These are phyloP conservation scores for Eutrema japonicum DNA, from an alignment of 345 rosid species.

Conservation along the genomic window DNA sequence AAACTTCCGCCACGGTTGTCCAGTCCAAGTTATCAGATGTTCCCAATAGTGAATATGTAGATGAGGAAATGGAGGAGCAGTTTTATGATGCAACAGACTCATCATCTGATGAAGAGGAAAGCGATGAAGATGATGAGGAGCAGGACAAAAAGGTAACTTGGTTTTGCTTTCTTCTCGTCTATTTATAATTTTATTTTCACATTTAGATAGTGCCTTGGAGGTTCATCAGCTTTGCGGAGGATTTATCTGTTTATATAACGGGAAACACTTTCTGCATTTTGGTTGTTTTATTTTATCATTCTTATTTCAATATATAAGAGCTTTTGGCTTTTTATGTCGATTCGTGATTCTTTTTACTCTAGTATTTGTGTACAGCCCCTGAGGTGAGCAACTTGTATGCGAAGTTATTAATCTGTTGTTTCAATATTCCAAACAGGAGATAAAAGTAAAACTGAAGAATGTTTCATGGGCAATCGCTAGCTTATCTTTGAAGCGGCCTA, in stretches of 20 bases:
- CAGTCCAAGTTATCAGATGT: conserved; percentile 60
- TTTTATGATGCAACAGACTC: conserved; percentile 93
- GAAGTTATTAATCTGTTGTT: conserved; percentile 31
- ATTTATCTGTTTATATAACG: too few relatives aligned
- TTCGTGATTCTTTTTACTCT: too few relatives aligned
- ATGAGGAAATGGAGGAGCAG: conserved; percentile 68
- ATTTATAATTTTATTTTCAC: neutral
- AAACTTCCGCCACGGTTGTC: conserved; percentile 56
- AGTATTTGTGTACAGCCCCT: conserved; percentile 28
- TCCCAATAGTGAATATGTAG: conserved; percentile 62
- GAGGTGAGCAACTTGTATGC: conserved; percentile 27
- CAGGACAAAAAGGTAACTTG: conserved; percentile 52
- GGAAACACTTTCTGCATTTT: too few relatives aligned
- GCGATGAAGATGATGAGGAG: conserved; percentile 55
- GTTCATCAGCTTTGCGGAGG: too few relatives aligned
- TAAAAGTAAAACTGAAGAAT: conserved; percentile 76
- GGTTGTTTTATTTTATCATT: too few relatives aligned
- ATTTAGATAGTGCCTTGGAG: too few relatives aligned
- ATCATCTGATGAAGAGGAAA: conserved; percentile 77
- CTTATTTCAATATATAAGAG: too few relatives aligned
- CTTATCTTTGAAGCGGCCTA: conserved; percentile 67
- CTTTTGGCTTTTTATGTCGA: too few relatives aligned
- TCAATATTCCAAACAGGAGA: conserved; percentile 53
- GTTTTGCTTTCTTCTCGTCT: conserved; percentile 31
- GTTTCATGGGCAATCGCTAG: conserved; percentile 88